Base-by-base conservation (phyloP, 805 yeast species). In the Maudiozyma turicensis region DNA sequence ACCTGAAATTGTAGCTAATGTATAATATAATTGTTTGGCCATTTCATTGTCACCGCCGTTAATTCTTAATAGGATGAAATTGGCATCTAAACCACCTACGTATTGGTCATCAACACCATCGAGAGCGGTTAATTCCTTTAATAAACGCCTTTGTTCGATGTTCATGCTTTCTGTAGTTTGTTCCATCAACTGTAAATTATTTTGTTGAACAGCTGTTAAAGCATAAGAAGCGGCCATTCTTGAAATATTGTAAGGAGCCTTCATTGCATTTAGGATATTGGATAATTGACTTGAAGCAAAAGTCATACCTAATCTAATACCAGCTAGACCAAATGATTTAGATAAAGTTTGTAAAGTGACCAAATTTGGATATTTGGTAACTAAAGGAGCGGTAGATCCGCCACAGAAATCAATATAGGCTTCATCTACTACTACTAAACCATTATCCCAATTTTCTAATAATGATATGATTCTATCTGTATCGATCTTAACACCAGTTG, bases 321-420 rank as follows among this genome's bases (percentile, higher is more conserved):
- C 98, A 3, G 99, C 99, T 48, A 93, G 76, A 15, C 99, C 99
- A 69, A 93, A 93, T 0, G 98, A 84, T 63, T 93, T 93, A 15
- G 97, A 89, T 39, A 93, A 68, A 0, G 99, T 93, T 67, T 93
- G 99, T 65, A 90, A 71, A 10, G 87, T 96, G 14, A 86, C 89
- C 47, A 93, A 70, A 60, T 89, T 86, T 30, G 90, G 90, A 66
- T 82, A 80, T 58, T 82, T 75, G 64, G 81, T 87, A 2, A 89
- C 98, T 53, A 85, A 70, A 0, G 95, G 84, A 8, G 89, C 75
- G 56, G 82, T 64, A 0, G 96, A 86, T 8, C 84, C 75, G 10
- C 85, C 86, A 4, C 87, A 64, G 64, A 93, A 93, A 64, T 93
- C 99, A 47, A 93, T 78, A 64, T 93, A 93, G 0, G 99, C 99